Percentiles rank a stretch among this genome's conserved stretches.
phyloP scores from a whole-genome alignment of 352 stramenopile species.

The Phytophthora cryptogea region DNA sequence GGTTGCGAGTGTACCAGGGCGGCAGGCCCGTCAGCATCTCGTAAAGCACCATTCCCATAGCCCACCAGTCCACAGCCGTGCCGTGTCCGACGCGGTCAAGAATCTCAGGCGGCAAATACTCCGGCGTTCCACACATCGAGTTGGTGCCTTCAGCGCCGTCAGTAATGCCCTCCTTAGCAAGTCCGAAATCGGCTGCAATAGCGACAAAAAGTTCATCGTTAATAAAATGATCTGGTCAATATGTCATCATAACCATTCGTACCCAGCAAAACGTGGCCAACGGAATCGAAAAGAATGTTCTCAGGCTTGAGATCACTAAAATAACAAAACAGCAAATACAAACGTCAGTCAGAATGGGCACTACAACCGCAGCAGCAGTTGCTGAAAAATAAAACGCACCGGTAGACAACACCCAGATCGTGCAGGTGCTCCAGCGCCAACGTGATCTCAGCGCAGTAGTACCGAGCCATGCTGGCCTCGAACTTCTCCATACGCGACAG shows the following conservation, averaged over 20 bases:
- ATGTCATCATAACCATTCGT: conserved; percentile 1
- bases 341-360: background rate
- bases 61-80: conserved; percentile 93
- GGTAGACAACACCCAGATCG: conserved; percentile 88
- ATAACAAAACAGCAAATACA: background rate
- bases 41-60: conserved; percentile 92
- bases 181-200: conserved; percentile 79
- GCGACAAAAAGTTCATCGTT: background rate
- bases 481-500: conserved; percentile 91
- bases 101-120: conserved; percentile 94
- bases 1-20: conserved; percentile 93
- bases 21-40: conserved; percentile 94
- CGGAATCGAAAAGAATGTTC: conserved; percentile 86
- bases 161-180: conserved; percentile 88
- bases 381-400: conserved; percentile 33
- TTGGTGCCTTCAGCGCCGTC: conserved; percentile 85
- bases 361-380: background rate
- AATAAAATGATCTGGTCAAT: conserved; percentile 4
- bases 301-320: conserved; percentile 82
- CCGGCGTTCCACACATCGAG: conserved; percentile 90
- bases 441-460: conserved; percentile 93
- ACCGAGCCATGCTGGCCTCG: conserved; percentile 83
- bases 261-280: conserved; percentile 76
- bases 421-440: conserved; percentile 90
- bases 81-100: conserved; percentile 89